Evolutionary conservation across 2,329 filamentous ascomycete species (phyloP), one percentile per base, ranked within the genome.

Genomic region (Trichoderma harzianum): DNA sequence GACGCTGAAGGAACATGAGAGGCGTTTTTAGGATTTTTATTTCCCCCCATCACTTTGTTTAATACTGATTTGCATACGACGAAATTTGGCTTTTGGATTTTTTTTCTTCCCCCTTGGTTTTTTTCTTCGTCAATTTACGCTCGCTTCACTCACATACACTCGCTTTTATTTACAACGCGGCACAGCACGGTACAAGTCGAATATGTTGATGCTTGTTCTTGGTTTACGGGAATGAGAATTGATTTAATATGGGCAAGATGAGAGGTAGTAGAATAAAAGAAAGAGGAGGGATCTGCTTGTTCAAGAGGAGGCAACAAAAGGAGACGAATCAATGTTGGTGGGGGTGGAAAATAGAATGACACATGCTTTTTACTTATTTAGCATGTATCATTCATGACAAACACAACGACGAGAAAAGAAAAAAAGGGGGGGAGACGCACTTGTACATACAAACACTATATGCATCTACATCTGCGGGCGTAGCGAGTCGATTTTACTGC

Each of bases 31-130:
- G 55, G 53, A 63, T 72, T 58, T 72, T 21, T 34, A 14, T 24
- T 53, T 53, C 3, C 21, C 10, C 47, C 65, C 53, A 72, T 58
- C 61, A 71, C 51, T 47, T 69, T 63, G 36, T 72, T 69, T 72
- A 68, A 71, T 68, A 68, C 28, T 68, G 62, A 36, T 71, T 69
- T 71, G 70, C 63, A 68, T 68, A 71, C 69, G 55, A 61, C 53
- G 63, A 61, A 71, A 68, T 67, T 12, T 71, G 57, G 51, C n/a
- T 71, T 26, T 34, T 47, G 57, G 57, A n/a, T 30, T 58, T 28
- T 67, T 66, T 16, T n/a, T 30, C 18, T 36, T 18, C 36, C 21
- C 21, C 26, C n/a, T 18, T 67, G 36, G 2, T 51, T 21, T 53
- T 61, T 28, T 26, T 36, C 8, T 30, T 24, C 39, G 32, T 36